phyloP scores from a whole-genome alignment of 192 early-diverging fungal genomes.

The Kickxella alabastrina region DNA sequence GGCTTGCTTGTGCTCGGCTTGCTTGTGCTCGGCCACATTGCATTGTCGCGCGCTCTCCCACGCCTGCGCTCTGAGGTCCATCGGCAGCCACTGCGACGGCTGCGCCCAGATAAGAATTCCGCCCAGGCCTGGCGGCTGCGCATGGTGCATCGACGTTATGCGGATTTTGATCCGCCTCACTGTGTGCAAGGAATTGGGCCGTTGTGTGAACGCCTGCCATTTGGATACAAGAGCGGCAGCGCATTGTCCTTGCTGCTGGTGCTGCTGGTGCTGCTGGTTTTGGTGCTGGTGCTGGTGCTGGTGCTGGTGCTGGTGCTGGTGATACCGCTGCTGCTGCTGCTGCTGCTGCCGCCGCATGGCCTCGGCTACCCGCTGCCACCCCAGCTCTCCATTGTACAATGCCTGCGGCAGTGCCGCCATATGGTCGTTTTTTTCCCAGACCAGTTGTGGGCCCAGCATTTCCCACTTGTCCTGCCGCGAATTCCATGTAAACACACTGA shows the following conservation, averaged over 20 bases:
- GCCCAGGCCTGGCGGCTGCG: not conserved
- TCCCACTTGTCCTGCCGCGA: not conserved
- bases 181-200: not conserved
- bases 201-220: not conserved
- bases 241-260: no score
- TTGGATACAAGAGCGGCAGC: no score
- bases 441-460: not conserved
- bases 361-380: not conserved
- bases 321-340: not conserved
- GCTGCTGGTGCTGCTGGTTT: no score
- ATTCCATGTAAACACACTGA: not conserved
- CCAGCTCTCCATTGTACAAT: constrained; percentile 3
- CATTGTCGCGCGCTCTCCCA: no score
- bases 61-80: no score
- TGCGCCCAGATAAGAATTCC: constrained; percentile 4
- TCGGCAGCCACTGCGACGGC: constrained; percentile 3
- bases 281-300: no score
- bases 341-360: no score
- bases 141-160: not conserved
- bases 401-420: not conserved
- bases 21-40: no score
- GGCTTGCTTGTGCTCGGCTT: no score
- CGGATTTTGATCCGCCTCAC: not conserved
- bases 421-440: not conserved
- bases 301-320: no score